Conservation (phyloP, 2,329 filamentous ascomycete genomes). For the Escovopsis weberi region DNA sequence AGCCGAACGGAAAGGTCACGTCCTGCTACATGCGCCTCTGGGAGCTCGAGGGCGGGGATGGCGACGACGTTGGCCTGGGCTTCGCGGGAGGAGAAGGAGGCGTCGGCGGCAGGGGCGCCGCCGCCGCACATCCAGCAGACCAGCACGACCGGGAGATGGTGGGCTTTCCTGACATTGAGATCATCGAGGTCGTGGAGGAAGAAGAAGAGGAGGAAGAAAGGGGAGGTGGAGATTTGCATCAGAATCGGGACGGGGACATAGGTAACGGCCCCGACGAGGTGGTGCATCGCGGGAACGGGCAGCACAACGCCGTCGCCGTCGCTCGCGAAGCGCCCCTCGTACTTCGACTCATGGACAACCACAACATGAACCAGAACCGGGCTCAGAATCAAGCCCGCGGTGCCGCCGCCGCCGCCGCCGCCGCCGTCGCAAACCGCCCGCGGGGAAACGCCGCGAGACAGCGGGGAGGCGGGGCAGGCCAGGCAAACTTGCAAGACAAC, state of each 20-base stretch:
- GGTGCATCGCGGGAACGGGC: constrained; percentile 13
- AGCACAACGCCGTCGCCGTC: constrained; percentile 28
- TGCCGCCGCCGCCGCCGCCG: constrained; percentile 10
- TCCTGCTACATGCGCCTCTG: constrained; percentile 75
- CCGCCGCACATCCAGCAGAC: background rate
- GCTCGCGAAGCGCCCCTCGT: constrained; percentile 43
- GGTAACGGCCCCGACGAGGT: constrained; percentile 17
- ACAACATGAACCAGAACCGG: constrained; percentile 2
- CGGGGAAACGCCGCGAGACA: background rate
- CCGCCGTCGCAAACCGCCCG: constrained; percentile 1
- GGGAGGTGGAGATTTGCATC: background rate
- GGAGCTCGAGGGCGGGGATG: constrained; percentile 77
- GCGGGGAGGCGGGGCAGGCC: constrained; percentile 2
- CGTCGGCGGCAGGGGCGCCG: constrained; percentile 3
- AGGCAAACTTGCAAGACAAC: background rate
- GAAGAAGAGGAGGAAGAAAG: background rate
- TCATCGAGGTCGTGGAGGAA: constrained; percentile 10
- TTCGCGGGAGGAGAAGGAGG: constrained; percentile 23
- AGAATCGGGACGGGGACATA: constrained; percentile 10
- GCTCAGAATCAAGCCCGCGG: constrained; percentile 9
- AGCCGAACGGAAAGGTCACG: constrained; percentile 34
- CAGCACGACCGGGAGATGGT: no score
- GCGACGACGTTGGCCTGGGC: constrained; percentile 33
- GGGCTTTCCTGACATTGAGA: background rate
- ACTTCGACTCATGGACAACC: constrained; percentile 34